Evolutionary conservation across 805 yeast genomes (phyloP).

Genomic region (Yamadazyma scolyti): DNA sequence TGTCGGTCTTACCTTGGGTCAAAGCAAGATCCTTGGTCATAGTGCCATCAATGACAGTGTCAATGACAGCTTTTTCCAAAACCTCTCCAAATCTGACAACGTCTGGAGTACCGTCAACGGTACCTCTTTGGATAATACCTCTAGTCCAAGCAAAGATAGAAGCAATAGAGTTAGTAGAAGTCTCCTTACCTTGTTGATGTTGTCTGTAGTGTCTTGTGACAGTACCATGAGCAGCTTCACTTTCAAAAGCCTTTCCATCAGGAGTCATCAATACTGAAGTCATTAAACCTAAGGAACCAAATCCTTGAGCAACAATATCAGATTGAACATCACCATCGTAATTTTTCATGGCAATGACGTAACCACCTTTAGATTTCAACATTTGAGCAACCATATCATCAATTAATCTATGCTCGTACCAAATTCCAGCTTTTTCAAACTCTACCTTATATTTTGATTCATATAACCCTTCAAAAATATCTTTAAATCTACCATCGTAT

Average conservation of each 20-base stretch:
- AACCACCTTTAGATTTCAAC: conserved; percentile 95
- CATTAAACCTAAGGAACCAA: conserved; percentile 95
- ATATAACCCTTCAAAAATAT: conserved; percentile 80
- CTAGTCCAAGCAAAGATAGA: conserved; percentile 97
- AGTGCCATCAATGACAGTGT: conserved; percentile 80
- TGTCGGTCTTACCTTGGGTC: conserved; percentile 81
- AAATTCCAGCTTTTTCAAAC: conserved; percentile 79
- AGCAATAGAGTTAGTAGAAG: conserved; percentile 96
- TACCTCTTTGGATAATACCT: conserved; percentile 91
- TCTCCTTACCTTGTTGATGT: conserved; percentile 94
- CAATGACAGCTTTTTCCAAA: conserved; percentile 80
- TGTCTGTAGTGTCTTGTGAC: conserved; percentile 96
- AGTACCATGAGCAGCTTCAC: conserved; percentile 99
- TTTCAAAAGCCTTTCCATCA: conserved; percentile 91
- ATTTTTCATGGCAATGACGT: conserved; percentile 92
- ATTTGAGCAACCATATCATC: conserved; percentile 99
- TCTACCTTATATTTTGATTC: conserved; percentile 61
- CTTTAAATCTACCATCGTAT: conserved; percentile 95
- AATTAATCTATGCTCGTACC: conserved; percentile 95
- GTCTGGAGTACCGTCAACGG: conserved; percentile 79
- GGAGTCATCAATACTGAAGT: conserved; percentile 96
- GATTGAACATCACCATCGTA: conserved; percentile 98
- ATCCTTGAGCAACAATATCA: conserved; percentile 97
- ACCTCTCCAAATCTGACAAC: conserved; percentile 75
- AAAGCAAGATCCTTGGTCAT: conserved; percentile 97